phyloP scores from a whole-genome alignment of 305 asterid species.

The Withania somnifera region DNA sequence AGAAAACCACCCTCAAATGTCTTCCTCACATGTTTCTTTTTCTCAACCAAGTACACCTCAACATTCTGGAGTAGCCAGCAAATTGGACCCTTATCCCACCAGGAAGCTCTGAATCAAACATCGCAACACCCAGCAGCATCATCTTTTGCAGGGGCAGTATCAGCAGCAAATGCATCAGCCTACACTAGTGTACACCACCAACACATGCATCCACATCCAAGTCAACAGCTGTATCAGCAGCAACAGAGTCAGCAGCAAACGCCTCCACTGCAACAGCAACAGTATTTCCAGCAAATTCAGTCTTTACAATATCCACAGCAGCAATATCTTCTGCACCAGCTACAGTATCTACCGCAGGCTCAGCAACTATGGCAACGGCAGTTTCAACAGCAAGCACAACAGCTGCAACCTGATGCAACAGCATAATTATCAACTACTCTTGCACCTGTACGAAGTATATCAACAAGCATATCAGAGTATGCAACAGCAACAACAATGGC shows the following conservation, averaged over 20 bases:
- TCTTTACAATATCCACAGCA: constrained; percentile 9
- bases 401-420: constrained; percentile 6
- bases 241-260: constrained; percentile 20
- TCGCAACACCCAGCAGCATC: constrained; percentile 44
- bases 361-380: constrained; percentile 37
- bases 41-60: constrained; percentile 1
- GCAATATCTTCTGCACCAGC: constrained; percentile 10
- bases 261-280: constrained; percentile 13
- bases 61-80: neutral
- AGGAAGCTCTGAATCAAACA: constrained; percentile 6
- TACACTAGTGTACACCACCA: constrained; percentile 22
- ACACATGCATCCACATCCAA: constrained; percentile 14
- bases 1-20: constrained; percentile 3
- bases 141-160: constrained; percentile 38
- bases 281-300: constrained; percentile 20
- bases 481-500: constrained; percentile 28
- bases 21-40: neutral
- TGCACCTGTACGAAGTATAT: constrained; percentile 53
- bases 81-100: constrained; percentile 6
- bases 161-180: constrained; percentile 45
- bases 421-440: constrained; percentile 29
- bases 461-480: constrained; percentile 30
- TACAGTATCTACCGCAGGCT: constrained; percentile 14
- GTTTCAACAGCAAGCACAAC: constrained; percentile 25
- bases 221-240: constrained; percentile 24